Percentiles rank a stretch among this genome's conserved stretches.
phyloP scores from a whole-genome alignment of 2,329 filamentous ascomycete genomes.

The Fusarium pininemorale region DNA sequence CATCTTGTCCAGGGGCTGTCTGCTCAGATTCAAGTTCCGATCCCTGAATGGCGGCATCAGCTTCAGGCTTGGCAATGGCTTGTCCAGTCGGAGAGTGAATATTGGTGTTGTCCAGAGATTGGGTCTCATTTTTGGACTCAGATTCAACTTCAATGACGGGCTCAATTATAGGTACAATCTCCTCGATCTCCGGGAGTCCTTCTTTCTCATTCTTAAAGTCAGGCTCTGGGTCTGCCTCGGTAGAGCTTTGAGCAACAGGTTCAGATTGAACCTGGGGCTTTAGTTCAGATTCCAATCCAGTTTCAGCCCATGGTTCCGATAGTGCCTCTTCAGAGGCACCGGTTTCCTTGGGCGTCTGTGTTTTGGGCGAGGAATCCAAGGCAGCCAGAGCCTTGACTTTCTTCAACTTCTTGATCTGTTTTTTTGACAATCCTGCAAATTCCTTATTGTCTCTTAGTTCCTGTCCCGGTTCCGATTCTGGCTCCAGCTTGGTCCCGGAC shows the following conservation, averaged over 20 bases:
- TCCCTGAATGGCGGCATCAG: conserved; percentile 22
- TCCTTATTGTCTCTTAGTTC: conserved; percentile 35
- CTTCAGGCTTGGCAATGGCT: conserved; percentile 21
- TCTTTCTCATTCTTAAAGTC: conserved; percentile 36
- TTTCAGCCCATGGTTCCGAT: conserved; percentile 25
- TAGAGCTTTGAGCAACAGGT: conserved; percentile 11
- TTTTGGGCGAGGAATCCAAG: conserved; percentile 23
- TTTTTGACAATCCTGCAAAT: conserved; percentile 41
- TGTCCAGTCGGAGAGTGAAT: conserved; percentile 23
- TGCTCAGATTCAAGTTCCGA: conserved; percentile 25
- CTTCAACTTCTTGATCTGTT: conserved; percentile 40
- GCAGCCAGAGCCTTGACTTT: conserved; percentile 38
- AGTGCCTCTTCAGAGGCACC: conserved; percentile 19
- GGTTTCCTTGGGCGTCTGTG: conserved; percentile 29
- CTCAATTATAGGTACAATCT: conserved; percentile 43
- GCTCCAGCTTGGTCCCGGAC: conserved; percentile 27
- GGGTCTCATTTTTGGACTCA: conserved; percentile 39
- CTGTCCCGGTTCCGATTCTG: conserved; percentile 29
- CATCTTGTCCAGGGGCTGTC: conserved; percentile 30
- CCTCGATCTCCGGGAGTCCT: conserved; percentile 27
- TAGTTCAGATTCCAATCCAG: conserved; percentile 32
- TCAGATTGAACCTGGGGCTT: conserved; percentile 16
- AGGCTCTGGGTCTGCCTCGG: conserved; percentile 22
- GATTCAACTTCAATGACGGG: conserved; percentile 43
- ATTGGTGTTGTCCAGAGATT: conserved; percentile 29